phyloP scores from a whole-genome alignment of 2,329 filamentous ascomycete species.

The Fusarium globosum region DNA sequence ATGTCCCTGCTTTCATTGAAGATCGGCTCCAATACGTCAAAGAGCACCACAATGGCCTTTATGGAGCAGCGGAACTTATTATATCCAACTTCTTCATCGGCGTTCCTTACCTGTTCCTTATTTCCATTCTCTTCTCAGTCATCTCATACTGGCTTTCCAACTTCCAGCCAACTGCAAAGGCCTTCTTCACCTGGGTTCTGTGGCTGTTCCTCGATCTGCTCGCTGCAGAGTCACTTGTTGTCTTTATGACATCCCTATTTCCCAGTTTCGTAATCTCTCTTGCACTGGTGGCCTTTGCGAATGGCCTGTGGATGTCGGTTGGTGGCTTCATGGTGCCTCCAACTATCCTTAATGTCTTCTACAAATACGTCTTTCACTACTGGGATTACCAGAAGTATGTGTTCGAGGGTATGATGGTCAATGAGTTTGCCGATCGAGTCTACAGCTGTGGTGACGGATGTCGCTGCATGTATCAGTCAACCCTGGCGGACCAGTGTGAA shows the following conservation, averaged over 20 bases:
- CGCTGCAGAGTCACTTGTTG: conserved; percentile 84
- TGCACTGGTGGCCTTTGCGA: conserved; percentile 84
- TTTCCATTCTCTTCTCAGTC: conserved; percentile 78
- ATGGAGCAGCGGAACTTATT: conserved; percentile 78
- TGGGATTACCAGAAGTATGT: conserved; percentile 90
- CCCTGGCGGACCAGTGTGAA: conserved; percentile 64
- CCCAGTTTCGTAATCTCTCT: conserved; percentile 84
- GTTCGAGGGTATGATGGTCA: conserved; percentile 94
- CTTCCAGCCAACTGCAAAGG: conserved; percentile 71
- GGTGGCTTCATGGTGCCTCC: conserved; percentile 83
- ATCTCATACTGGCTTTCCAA: conserved; percentile 85
- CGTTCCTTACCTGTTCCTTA: conserved; percentile 82
- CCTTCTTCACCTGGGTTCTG: conserved; percentile 82
- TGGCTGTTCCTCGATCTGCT: conserved; percentile 89
- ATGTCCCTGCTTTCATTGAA: conserved; percentile 85
- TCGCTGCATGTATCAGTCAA: conserved; percentile 78
- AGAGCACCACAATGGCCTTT: conserved; percentile 84
- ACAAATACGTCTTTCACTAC: conserved; percentile 88
- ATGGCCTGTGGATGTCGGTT: conserved; percentile 90
- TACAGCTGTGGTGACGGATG: conserved; percentile 64
- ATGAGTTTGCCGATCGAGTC: conserved; percentile 76
- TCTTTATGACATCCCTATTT: conserved; percentile 77
- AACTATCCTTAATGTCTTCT: conserved; percentile 81
- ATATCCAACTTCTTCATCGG: conserved; percentile 86
- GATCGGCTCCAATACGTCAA: conserved; percentile 53